Conservation (phyloP, 495 filamentous ascomycete species). For the Penicillium paradoxum region DNA sequence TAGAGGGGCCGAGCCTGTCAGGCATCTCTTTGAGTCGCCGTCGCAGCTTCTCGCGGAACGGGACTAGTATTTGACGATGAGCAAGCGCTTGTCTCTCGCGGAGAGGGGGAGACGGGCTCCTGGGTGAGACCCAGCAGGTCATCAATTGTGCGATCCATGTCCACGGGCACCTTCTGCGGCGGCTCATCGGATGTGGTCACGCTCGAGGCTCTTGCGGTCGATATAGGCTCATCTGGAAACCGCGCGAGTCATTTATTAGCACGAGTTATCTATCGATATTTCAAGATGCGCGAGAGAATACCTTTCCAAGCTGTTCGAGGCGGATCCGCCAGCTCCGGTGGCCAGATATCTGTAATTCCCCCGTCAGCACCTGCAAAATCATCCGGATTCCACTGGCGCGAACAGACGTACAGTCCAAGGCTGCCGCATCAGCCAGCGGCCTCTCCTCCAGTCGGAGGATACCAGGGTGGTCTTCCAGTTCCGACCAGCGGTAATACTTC, state of each 20-base stretch:
- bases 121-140: conserved; percentile 16
- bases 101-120: background rate
- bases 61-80: conserved; percentile 7
- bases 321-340: conserved; percentile 4
- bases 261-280: background rate
- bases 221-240: background rate
- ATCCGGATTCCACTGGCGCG: background rate
- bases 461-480: background rate
- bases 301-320: conserved; percentile 3
- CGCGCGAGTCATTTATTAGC: too few species aligned
- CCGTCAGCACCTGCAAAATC: conserved; percentile 9
- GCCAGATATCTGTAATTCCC: conserved; percentile 15
- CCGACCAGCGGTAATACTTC: conserved; percentile 1
- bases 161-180: background rate
- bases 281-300: background rate
- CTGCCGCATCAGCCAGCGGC: conserved; percentile 9
- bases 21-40: conserved; percentile 14
- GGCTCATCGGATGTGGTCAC: conserved; percentile 4
- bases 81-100: conserved; percentile 5
- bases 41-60: conserved; percentile 12
- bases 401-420: conserved; percentile 15
- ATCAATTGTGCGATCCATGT: conserved; percentile 12
- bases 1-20: conserved; percentile 9
- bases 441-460: conserved; percentile 9
- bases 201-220: background rate